phyloP scores from a whole-genome alignment of 495 filamentous ascomycete genomes.

The Trichocladium antarcticum region DNA sequence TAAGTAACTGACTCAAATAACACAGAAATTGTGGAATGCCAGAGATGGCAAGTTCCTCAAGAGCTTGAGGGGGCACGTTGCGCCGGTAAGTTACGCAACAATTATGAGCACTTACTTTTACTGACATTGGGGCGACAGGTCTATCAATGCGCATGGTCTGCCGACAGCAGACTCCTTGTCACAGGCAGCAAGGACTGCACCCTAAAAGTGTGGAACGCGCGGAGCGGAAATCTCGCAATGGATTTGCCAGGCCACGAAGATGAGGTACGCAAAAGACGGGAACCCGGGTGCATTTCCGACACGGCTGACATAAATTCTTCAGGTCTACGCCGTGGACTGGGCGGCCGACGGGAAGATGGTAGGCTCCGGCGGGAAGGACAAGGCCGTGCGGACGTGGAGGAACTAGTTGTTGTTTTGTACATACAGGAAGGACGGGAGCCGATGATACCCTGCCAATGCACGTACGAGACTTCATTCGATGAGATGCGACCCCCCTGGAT shows the following conservation, averaged over 20 bases:
- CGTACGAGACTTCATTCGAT: not conserved
- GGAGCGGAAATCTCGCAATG: conserved; percentile 65
- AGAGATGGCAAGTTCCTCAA: conserved; percentile 66
- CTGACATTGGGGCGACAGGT: conserved; percentile 45
- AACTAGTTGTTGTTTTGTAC: conserved; percentile 20
- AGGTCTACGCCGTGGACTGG: conserved; percentile 50
- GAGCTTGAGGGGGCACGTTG: conserved; percentile 85
- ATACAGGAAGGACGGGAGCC: conserved; percentile 1
- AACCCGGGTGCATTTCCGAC: no score
- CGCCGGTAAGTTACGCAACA: conserved; percentile 34
- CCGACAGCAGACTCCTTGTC: conserved; percentile 76
- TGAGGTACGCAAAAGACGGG: conserved; percentile 46
- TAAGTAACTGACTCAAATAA: not conserved
- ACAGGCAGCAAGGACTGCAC: conserved; percentile 88
- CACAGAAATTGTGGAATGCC: conserved; percentile 26
- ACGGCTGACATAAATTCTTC: no score
- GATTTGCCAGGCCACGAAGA: conserved; percentile 93
- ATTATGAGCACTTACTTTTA: no score
- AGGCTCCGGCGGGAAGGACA: conserved; percentile 81
- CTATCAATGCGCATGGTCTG: conserved; percentile 80
- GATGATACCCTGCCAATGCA: conserved; percentile 19
- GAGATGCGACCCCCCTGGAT: no score
- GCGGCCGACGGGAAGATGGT: conserved; percentile 30
- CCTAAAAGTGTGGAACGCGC: conserved; percentile 85
- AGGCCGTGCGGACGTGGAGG: conserved; percentile 76